phyloP scores from a whole-genome alignment of 2,329 filamentous ascomycete species.

The Metarhizium humberi region DNA sequence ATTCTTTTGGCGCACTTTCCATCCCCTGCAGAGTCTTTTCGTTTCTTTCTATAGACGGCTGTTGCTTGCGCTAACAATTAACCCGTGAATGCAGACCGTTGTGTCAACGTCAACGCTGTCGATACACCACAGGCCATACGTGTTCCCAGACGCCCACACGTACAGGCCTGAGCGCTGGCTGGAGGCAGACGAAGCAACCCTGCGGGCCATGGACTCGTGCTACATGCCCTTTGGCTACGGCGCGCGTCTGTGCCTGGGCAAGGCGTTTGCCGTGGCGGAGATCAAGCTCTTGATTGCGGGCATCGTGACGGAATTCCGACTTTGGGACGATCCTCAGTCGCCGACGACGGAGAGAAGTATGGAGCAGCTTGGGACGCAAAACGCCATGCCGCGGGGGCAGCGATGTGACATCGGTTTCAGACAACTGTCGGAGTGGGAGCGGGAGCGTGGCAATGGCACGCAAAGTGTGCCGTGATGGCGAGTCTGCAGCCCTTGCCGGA shows the following conservation, averaged over 20 bases:
- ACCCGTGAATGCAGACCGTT: not conserved
- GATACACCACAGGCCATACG: slow-evolving; percentile 1
- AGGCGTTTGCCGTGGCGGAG: slow-evolving; percentile 3
- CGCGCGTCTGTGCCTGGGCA: slow-evolving; percentile 4
- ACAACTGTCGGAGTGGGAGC: not conserved
- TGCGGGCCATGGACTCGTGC: slow-evolving; percentile 5
- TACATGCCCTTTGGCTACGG: slow-evolving; percentile 5
- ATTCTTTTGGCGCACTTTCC: not conserved
- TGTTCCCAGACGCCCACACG: not conserved
- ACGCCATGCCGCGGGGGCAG: slow-evolving; percentile 3
- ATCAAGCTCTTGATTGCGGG: slow-evolving; percentile 3
- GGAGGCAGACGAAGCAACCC: slow-evolving; percentile 1
- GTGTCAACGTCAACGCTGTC: slow-evolving; percentile 5
- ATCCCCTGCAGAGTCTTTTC: not conserved
- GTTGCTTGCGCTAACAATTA: not conserved
- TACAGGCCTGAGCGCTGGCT: slow-evolving; percentile 5
- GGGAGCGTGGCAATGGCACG: not conserved
- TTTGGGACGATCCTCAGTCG: not conserved
- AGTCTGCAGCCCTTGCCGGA: too few species aligned
- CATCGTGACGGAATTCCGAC: slow-evolving; percentile 1
- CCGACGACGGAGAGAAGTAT: not conserved
- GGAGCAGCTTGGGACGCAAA: slow-evolving; percentile 5
- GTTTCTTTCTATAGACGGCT: not conserved
- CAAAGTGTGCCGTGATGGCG: not conserved
- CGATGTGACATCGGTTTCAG: slow-evolving; percentile 4